Base-by-base conservation (phyloP, 2,329 filamentous ascomycete species). In the Fusarium foetens region DNA sequence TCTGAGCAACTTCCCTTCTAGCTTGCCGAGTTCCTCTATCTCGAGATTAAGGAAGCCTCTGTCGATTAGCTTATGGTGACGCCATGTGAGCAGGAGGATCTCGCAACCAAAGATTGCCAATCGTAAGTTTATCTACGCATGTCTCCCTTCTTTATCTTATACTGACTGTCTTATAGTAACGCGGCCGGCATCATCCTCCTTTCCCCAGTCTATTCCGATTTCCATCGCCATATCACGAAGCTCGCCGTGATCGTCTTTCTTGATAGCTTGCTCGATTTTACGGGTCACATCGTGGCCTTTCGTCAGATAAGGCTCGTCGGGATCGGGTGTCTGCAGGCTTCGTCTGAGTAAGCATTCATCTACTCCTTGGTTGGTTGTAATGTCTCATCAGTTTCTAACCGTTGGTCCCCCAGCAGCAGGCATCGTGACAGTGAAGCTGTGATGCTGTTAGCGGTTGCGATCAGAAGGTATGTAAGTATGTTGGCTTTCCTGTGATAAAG, bases 191-290 rank as follows among this genome's bases (percentile, higher is more conserved):
- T 23, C 5, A 7, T 41, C 21, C 8, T 8, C n/a, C 16, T 6
- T 1, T 3, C 21, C 11, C 19, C 19, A 38, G 17, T 5, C 11
- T 2, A 0, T 2, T 38, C 6, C 11, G 21, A 41, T 6, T 14
- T n/a, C 35, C 6, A 21, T 21, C 2, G 33, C 33, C 21, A 8
- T 13, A 8, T 39, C 19, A 35, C 8, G 14, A 1, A 17, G 33
- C 14, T 16, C 1, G 4, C 4, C 8, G 16, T 16, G 14, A 17
- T 9, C 13, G 2, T 33, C 31, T 33, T 13, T 3, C 13, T 14
- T 33, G 31, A 33, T 33, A 14, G 13, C 13, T 33, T 14, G 31
- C 5, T 33, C 31, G 31, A 35, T 27, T 8, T 27, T 27, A 27
- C 27, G 6, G 27, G 3, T 27, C 27, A 27, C 12, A 8, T 23